Evolutionary conservation across 2,329 filamentous ascomycete genomes (phyloP), one percentile per base, ranked within the genome.

Genomic region (Colletotrichum godetiae): DNA sequence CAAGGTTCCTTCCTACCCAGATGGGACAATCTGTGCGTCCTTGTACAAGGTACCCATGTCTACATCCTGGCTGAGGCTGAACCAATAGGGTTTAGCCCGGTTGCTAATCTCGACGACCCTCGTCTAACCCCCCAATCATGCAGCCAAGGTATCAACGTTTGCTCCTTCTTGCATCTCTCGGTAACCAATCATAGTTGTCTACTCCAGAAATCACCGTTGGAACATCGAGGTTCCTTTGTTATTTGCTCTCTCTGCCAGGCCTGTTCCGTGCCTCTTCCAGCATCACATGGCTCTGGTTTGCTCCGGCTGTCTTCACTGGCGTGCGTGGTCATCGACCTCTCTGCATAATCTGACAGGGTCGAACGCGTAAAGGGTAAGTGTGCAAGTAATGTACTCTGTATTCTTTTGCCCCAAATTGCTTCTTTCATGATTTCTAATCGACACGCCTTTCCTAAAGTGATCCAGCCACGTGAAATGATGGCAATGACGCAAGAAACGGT

Each of bases 51-150:
- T 35, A 57, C 10, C 42, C 42, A 49, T 49, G 42, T 49, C 42
- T 19, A 49, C 7, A 3, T 15, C 37, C 33, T 59, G 52, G 52
- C 31, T 46, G 37, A 67, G 72, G 72, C 68, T 67, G 57, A 72
- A 42, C 68, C 67, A 74, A 58, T 58, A 52, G n/a, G 52, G 56
- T 42, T 62, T 74, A 24, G 68, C 12, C 59, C 52, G 61, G 49
- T 67, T 74, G 68, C 63, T 74, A 74, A 74, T 71, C 68, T 72
- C 46, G 68, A 74, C 72, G 61, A 62, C 68, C 59, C 37, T 58
- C 53, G 68, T 67, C 60, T 56, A 59, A 29, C 12, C 55, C 37
- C 29, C 61, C 56, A 31, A 31, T 46, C 46, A 59, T 42, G n/a
- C 46, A 60, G 29, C 27, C 35, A 24, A 63, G 22, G 31, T 13